Base-by-base conservation (phyloP, 176 grass and related monocot species). In the Chrysopogon serrulatus region DNA sequence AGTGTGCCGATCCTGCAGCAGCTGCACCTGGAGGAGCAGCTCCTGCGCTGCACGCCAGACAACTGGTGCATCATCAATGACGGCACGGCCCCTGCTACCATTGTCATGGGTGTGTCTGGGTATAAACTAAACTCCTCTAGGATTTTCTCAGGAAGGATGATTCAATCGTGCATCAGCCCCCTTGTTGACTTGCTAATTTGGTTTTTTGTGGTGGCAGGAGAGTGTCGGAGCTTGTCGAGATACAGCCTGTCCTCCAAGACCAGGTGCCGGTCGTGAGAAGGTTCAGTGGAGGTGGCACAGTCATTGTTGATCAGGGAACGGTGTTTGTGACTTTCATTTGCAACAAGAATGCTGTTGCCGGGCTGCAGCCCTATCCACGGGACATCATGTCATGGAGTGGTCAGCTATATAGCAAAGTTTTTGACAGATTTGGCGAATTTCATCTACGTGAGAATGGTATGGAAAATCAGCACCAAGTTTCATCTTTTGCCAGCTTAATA, bases 371-470 rank as follows among this genome's bases (percentile, higher is more conserved):
- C 13, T 98, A 91, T 90, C 92, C 92, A 18, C 82, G 47, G 0
- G 88, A 92, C 84, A 95, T 98, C 27, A 95, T 95, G 92, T 86
- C 92, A 4, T 98, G 95, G 95, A 91, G 79, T 16, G 89, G 88
- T 5, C 82, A 89, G 82, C 39, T 98, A 2, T 98, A 95, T 76
- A 53, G 78, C 4, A 77, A 97, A 67, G 86, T 82, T 1, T 88
- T 98, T 84, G 40, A 26, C 12, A 70, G 54, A 7, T 90, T 92
- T 11, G 85, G 90, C 3, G 89, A 92, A 68, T 98, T 98, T 84
- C 85, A 88, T 77, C 89, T 98, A 0, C 85, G 82, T 70, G 96
- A 98, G 88, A 98, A 98, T 91, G 96, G 96, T 98, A 88, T 19
- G 81, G 0, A 28, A 77, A 43, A 76, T 3, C 34, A 54, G 4